A percentile compares a stretch with the other conserved stretches of the same genome.
Evolutionary conservation across 306 rosid genomes (phyloP).

Genomic region (Canavalia ensiformis): DNA sequence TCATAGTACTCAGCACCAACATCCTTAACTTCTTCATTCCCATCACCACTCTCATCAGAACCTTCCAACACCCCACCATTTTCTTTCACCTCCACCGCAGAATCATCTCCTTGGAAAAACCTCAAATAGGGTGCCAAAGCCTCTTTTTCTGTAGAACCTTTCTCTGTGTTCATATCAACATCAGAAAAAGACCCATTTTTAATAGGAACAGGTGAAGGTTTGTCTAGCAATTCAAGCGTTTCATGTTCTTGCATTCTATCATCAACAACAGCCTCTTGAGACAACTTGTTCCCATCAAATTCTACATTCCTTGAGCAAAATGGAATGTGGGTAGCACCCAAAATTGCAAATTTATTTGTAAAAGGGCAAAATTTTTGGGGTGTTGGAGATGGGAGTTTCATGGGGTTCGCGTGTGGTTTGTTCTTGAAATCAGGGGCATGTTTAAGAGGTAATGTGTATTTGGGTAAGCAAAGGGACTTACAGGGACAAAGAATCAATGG

Average conservation of each 20-base stretch:
- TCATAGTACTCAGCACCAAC: slow-evolving; percentile 68
- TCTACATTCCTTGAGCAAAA: slow-evolving; percentile 63
- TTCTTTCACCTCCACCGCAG: slow-evolving; percentile 51
- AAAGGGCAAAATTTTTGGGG: slow-evolving; percentile 27
- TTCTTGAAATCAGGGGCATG: slow-evolving; percentile 25
- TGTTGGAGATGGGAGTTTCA: slow-evolving; percentile 41
- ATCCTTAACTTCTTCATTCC: slow-evolving; percentile 52
- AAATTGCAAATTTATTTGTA: slow-evolving; percentile 49
- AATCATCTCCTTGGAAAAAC: slow-evolving; percentile 63
- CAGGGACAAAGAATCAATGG: slow-evolving; percentile 57
- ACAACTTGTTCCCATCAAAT: slow-evolving; percentile 59
- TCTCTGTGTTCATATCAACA: slow-evolving; percentile 47
- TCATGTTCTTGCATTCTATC: slow-evolving; percentile 57
- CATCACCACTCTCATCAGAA: slow-evolving; percentile 49
- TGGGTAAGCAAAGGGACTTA: slow-evolving; percentile 52
- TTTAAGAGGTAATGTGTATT: slow-evolving; percentile 27
- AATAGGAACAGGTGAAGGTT: slow-evolving; percentile 61
- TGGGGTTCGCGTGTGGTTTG: slow-evolving; percentile 22
- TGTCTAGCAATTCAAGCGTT: slow-evolving; percentile 67
- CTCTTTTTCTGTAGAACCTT: slow-evolving; percentile 54
- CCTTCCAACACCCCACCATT: slow-evolving; percentile 46
- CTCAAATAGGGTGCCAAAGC: slow-evolving; percentile 75
- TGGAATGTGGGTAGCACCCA: slow-evolving; percentile 48
- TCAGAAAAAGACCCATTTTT: slow-evolving; percentile 56
- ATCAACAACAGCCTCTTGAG: slow-evolving; percentile 48